Evolutionary conservation across 2,329 filamentous ascomycete species (phyloP).

Genomic region (Verticillium nonalfalfae): DNA sequence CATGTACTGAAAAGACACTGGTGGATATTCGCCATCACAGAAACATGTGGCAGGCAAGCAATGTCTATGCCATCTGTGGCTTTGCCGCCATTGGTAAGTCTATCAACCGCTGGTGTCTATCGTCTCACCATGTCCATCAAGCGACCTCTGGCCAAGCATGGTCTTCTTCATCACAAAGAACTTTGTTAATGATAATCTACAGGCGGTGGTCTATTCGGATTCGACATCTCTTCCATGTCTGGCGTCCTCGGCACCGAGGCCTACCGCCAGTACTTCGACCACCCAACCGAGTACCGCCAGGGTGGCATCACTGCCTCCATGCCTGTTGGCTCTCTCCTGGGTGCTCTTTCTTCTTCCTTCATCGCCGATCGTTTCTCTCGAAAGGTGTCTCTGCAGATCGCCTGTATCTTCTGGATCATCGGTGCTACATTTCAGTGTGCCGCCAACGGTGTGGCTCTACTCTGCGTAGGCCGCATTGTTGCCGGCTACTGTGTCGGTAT

Average conservation of each 20-base stretch:
- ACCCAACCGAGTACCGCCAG: constrained; percentile 51
- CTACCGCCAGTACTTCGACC: constrained; percentile 67
- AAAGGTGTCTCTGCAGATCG: constrained; percentile 40
- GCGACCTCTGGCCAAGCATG: neutral
- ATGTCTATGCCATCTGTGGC: constrained; percentile 54
- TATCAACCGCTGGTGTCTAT: neutral
- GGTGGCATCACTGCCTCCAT: constrained; percentile 68
- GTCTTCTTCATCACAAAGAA: neutral
- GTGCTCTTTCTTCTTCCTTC: constrained; percentile 42
- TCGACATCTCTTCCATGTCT: constrained; percentile 73
- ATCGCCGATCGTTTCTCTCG: constrained; percentile 44
- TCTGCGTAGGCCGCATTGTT: constrained; percentile 64
- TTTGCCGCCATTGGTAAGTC: constrained; percentile 54
- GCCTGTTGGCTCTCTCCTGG: constrained; percentile 66
- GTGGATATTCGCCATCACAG: too few relatives aligned
- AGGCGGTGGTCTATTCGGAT: constrained; percentile 69
- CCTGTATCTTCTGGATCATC: constrained; percentile 44
- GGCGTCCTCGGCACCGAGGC: constrained; percentile 59
- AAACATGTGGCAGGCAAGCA: constrained; percentile 35
- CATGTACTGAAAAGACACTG: too few relatives aligned
- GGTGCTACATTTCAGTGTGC: constrained; percentile 52
- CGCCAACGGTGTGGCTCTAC: constrained; percentile 61
- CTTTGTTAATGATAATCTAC: constrained; percentile 8
- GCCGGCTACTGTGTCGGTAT: constrained; percentile 71
- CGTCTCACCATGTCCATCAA: neutral